Evolutionary conservation across 2,329 filamentous ascomycete species (phyloP).

Genomic region (Scedosporium aurantiacum): DNA sequence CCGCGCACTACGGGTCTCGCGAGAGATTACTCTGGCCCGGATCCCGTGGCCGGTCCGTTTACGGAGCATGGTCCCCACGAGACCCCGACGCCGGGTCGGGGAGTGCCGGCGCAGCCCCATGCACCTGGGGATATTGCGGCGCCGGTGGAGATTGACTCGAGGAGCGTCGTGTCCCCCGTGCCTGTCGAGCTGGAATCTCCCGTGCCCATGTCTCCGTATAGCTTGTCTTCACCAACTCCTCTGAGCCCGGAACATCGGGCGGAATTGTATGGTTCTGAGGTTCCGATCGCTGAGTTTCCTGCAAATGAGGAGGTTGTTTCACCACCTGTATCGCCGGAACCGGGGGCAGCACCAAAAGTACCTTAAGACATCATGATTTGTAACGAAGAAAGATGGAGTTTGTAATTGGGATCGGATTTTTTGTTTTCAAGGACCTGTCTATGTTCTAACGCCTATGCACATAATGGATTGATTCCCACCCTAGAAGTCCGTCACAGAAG

Average conservation of each 20-base stretch:
- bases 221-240: not conserved
- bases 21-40: slow-evolving; percentile 33
- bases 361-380: not conserved
- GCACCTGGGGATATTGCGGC: slow-evolving; percentile 36
- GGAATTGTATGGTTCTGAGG: slow-evolving; percentile 33
- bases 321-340: not conserved
- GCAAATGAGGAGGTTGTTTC: not conserved
- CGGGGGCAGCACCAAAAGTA: not conserved
- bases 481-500: not conserved
- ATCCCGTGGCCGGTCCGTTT: slow-evolving; percentile 34
- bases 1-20: slow-evolving; percentile 18
- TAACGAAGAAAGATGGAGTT: not conserved
- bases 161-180: slow-evolving; percentile 7
- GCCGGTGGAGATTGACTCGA: slow-evolving; percentile 44
- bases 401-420: not conserved
- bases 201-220: slow-evolving; percentile 8
- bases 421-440: not conserved
- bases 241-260: slow-evolving; percentile 23
- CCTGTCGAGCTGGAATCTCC: not conserved
- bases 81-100: slow-evolving; percentile 22
- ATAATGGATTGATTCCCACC: not conserved
- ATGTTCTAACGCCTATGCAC: not conserved
- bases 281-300: slow-evolving; percentile 10
- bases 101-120: slow-evolving; percentile 32
- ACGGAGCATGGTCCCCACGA: slow-evolving; percentile 23